phyloP scores from a whole-genome alignment of 371 early-diverging fungal species.

The Parasitella parasitica region DNA sequence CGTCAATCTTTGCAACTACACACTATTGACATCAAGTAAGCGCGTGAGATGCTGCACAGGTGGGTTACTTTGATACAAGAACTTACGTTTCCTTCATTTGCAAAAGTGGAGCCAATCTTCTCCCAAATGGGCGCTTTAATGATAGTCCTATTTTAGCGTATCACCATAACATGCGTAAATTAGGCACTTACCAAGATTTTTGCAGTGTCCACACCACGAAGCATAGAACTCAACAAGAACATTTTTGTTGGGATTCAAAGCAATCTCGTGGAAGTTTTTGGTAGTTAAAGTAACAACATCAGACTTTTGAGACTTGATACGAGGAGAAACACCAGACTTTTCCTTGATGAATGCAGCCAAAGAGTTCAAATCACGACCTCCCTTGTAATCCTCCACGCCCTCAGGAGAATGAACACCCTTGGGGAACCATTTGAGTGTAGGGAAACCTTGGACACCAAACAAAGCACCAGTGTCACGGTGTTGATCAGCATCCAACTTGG shows the following conservation, averaged over 20 bases:
- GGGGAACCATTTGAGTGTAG: conserved; percentile 94
- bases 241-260: conserved; percentile 60
- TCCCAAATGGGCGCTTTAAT: conserved; percentile 63
- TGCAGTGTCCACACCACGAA: conserved; percentile 88
- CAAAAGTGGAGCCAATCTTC: conserved; percentile 57
- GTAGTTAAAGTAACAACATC: conserved; percentile 63
- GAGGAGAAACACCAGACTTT: conserved; percentile 70
- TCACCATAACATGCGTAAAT: not conserved
- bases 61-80: not conserved
- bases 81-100: conserved; percentile 44
- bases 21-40: conserved; percentile 29
- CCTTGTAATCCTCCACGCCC: conserved; percentile 75
- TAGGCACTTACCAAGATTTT: conserved; percentile 53
- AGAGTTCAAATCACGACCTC: conserved; percentile 81
- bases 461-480: conserved; percentile 74
- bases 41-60: not conserved
- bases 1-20: conserved; percentile 92
- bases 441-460: conserved; percentile 83
- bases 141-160: not conserved
- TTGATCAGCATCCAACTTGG: conserved; percentile 88
- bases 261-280: conserved; percentile 68
- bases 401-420: conserved; percentile 62
- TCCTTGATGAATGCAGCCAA: conserved; percentile 73
- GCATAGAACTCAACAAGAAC: conserved; percentile 86
- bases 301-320: conserved; percentile 62